Percentiles rank a stretch among this genome's conserved stretches.
Conservation (phyloP, 75 land plant species). For the Sequoiadendron giganteum region DNA sequence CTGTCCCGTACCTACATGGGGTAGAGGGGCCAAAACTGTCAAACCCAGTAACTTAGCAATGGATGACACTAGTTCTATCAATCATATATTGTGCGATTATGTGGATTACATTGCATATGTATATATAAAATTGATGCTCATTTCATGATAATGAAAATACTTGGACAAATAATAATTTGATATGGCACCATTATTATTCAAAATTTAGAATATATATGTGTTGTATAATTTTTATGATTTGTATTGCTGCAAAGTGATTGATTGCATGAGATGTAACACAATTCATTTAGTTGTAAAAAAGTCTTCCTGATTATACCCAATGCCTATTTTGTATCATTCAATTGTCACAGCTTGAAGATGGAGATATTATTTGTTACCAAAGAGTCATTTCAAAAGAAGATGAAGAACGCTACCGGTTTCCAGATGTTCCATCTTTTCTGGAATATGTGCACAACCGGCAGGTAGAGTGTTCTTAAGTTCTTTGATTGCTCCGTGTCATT, state of each 20-base stretch:
- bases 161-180: too few relatives aligned
- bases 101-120: too few relatives aligned
- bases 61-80: too few relatives aligned
- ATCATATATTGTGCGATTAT: too few relatives aligned
- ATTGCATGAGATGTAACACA: not conserved
- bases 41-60: too few relatives aligned
- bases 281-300: not conserved
- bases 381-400: constrained; percentile 53
- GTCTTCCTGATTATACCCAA: not conserved
- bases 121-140: too few relatives aligned
- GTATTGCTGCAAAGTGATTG: not conserved
- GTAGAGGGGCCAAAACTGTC: too few relatives aligned
- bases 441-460: constrained; percentile 96
- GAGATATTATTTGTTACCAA: constrained; percentile 95
- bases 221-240: not conserved
- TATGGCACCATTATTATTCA: too few relatives aligned
- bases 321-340: not conserved
- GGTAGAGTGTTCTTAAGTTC: constrained; percentile 36
- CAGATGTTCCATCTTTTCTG: constrained; percentile 94
- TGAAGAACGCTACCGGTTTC: constrained; percentile 61
- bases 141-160: too few relatives aligned
- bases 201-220: too few relatives aligned
- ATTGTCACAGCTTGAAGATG: constrained; percentile 87
- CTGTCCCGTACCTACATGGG: too few relatives aligned
- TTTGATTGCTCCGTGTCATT: constrained; percentile 7